Conservation (phyloP, 2,329 filamentous ascomycete species). For the Alternaria triticina region DNA sequence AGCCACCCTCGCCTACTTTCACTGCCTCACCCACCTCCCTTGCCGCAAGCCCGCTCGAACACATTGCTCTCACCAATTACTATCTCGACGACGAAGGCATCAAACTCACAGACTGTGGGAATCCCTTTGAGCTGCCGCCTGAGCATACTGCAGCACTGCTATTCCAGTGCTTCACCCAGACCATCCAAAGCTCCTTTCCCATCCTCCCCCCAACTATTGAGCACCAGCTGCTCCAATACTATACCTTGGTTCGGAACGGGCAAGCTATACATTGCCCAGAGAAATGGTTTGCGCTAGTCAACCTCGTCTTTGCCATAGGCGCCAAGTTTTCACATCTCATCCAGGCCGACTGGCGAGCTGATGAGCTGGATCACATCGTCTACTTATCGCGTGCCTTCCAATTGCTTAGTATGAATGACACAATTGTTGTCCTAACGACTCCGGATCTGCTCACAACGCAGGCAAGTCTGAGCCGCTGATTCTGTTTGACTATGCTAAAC, state of each 20-base stretch:
- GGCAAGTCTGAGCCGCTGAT: conserved; percentile 18
- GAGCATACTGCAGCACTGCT: conserved; percentile 23
- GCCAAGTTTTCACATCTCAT: conserved; percentile 39
- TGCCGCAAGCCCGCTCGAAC: not conserved
- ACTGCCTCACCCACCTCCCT: not conserved
- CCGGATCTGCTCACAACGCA: conserved; percentile 17
- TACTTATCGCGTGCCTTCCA: conserved; percentile 37
- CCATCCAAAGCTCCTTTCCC: conserved; percentile 33
- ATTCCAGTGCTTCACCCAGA: conserved; percentile 38
- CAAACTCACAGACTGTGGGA: conserved; percentile 10
- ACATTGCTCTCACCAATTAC: conserved; percentile 6
- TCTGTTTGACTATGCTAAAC: not conserved
- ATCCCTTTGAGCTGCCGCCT: conserved; percentile 13
- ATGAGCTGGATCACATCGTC: conserved; percentile 34
- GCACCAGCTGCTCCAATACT: conserved; percentile 13
- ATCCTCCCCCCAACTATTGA: conserved; percentile 20
- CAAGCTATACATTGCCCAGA: conserved; percentile 8
- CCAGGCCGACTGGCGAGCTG: conserved; percentile 23
- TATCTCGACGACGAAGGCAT: conserved; percentile 36
- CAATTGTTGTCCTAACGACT: conserved; percentile 34
- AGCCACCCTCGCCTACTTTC: not conserved
- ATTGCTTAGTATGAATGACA: conserved; percentile 18
- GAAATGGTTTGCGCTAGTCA: conserved; percentile 44
- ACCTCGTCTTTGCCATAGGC: conserved; percentile 51
- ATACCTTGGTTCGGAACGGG: not conserved